Evolutionary conservation across 106 monocot species (phyloP).

Genomic region (Narthecium ossifragum): DNA sequence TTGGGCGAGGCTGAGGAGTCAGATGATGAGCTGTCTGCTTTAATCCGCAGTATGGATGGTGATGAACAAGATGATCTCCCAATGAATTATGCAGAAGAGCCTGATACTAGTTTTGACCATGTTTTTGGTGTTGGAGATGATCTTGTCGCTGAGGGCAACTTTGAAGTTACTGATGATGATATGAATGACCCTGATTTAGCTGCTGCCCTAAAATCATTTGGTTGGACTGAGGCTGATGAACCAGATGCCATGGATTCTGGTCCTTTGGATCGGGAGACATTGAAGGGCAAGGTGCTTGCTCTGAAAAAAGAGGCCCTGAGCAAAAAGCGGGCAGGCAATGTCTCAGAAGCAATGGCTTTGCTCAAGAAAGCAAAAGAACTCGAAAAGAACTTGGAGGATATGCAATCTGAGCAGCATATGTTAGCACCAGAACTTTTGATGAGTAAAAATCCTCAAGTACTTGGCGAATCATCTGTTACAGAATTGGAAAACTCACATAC

Average conservation of each 20-base stretch:
- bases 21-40: constrained; percentile 77
- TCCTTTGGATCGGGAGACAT: constrained; percentile 28
- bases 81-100: constrained; percentile 13
- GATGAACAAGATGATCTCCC: constrained; percentile 44
- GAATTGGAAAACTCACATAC: constrained; percentile 4
- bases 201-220: constrained; percentile 82
- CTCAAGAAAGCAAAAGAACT: constrained; percentile 86
- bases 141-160: constrained; percentile 32
- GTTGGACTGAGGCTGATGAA: constrained; percentile 69
- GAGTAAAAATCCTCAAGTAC: constrained; percentile 6
- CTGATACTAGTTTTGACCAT: constrained; percentile 37
- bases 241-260: constrained; percentile 1
- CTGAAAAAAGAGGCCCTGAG: constrained; percentile 74
- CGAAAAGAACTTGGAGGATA: constrained; percentile 50
- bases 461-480: not conserved
- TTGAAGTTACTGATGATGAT: constrained; percentile 87
- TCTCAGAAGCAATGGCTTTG: constrained; percentile 59
- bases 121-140: constrained; percentile 39
- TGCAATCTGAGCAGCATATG: constrained; percentile 11
- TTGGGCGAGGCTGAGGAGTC: constrained; percentile 74
- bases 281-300: constrained; percentile 40
- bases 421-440: constrained; percentile 11
- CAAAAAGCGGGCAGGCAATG: constrained; percentile 68
- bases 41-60: constrained; percentile 64
- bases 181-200: constrained; percentile 86